Evolutionary conservation across 176 grass and related monocot species (phyloP).

Genomic region (Neostapfia colusana): DNA sequence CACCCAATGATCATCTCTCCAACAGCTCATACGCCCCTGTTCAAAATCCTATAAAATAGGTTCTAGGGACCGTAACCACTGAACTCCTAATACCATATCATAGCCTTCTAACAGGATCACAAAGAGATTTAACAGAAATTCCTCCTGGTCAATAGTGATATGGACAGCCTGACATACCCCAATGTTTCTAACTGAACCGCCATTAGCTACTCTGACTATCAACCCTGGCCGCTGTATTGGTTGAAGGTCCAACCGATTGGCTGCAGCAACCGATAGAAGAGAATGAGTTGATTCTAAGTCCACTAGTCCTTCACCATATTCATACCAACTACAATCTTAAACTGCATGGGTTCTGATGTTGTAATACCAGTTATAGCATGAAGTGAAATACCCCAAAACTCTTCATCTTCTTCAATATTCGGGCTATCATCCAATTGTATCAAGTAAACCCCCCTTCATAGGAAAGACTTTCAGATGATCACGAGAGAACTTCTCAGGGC

Average conservation of each 20-base stretch:
- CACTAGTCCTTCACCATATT: background rate
- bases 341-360: too few relatives aligned
- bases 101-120: background rate
- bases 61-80: fast-evolving
- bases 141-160: background rate
- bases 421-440: background rate
- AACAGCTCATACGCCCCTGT: background rate
- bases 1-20: background rate
- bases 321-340: fast-evolving
- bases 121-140: background rate
- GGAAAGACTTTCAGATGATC: background rate
- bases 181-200: background rate
- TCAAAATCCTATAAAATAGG: background rate
- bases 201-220: background rate
- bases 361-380: background rate
- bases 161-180: background rate
- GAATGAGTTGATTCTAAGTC: background rate
- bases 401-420: fast-evolving
- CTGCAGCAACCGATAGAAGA: fast-evolving
- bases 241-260: background rate
- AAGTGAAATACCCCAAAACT: background rate
- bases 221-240: fast-evolving
- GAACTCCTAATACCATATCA: background rate
- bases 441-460: background rate
- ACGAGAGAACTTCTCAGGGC: background rate